A percentile compares a stretch with the other conserved stretches of the same genome.
phyloP scores from a whole-genome alignment of 164 flowering plant species.

The Nymphaea thermarum region DNA sequence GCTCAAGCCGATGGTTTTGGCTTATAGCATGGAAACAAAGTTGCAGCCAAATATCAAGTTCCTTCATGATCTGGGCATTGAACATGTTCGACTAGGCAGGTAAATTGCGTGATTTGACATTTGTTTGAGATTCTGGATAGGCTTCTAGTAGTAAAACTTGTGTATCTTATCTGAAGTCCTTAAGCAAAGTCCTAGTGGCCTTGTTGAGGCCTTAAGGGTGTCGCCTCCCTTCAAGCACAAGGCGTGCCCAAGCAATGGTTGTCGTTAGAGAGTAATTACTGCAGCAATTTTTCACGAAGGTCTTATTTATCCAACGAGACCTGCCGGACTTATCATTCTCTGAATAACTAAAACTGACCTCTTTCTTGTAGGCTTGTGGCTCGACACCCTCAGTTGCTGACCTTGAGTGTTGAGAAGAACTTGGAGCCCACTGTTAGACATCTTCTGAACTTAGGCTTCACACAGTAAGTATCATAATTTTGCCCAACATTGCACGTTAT shows the following conservation, averaged over 20 bases:
- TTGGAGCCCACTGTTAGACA: not conserved
- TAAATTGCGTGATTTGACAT: not conserved
- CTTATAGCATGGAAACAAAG: not conserved
- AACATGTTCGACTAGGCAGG: not conserved
- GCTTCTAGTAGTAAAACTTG: not conserved
- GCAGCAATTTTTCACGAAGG: too few species aligned
- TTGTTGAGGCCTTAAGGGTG: too few species aligned
- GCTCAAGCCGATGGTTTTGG: conserved; percentile 3
- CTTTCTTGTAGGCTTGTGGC: not conserved
- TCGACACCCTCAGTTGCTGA: conserved; percentile 2
- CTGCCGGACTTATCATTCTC: too few species aligned
- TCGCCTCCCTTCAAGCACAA: too few species aligned
- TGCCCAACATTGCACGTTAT: too few species aligned
- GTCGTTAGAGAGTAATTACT: too few species aligned
- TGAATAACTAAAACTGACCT: not conserved
- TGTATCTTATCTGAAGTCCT: not conserved
- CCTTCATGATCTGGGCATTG: not conserved
- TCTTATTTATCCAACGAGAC: too few species aligned
- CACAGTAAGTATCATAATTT: not conserved
- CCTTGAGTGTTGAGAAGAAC: not conserved
- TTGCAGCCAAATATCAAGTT: not conserved
- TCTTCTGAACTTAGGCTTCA: not conserved
- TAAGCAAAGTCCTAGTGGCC: too few species aligned
- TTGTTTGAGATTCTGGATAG: not conserved
- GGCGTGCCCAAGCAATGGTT: too few species aligned